Evolutionary conservation across 2,329 filamentous ascomycete species (phyloP), one percentile per base, ranked within the genome.

Genomic region (Biscogniauxia mediterranea): DNA sequence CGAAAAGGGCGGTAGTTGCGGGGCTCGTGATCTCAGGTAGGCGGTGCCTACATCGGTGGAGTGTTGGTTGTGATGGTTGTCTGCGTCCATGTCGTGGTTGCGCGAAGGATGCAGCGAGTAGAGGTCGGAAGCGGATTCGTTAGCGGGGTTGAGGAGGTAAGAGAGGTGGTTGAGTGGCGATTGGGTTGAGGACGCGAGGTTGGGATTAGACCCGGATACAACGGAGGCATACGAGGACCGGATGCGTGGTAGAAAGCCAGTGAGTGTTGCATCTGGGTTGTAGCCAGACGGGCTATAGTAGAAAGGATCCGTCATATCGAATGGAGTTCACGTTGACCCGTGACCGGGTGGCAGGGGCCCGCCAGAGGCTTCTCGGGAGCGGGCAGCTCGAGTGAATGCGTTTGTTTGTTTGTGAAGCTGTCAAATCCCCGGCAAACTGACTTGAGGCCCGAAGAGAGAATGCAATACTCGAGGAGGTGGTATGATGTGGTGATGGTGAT

Each of bases 101-200:
- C 68, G 69, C 21, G 66, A 68, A 19, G 65, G 68, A 21, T 68
- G 66, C 13, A 69, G 60, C 19, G 69, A 62, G 61, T 74, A 76
- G 19, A 71, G 69, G 56, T 73, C 69, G 19, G 69, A 71, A 32
- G 70, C 58, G n/a, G 75, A 69, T 60, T 78, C 76, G 65, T 79
- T 78, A 67, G 76, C 73, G 64, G 77, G 78, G 74, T 84, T 84
- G 65, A 85, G 75, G 38, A 89, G 78, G 67, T 87, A 83, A 3
- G 84, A 82, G 69, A 83, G 63, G 78, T 80, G 66, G 76, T 77
- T 72, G 71, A 71, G 64, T 66, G 72, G 67, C 69, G 69, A 76
- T 69, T 66, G 76, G 71, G 68, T 73, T 61, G 68, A 57, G 7
- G 68, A 64, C 11, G 65, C 55, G 20, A 69, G 59, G 21, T 58